Evolutionary conservation across 495 filamentous ascomycete species (phyloP), one percentile per base, ranked within the genome.

Genomic region (Zalerion maritima): DNA sequence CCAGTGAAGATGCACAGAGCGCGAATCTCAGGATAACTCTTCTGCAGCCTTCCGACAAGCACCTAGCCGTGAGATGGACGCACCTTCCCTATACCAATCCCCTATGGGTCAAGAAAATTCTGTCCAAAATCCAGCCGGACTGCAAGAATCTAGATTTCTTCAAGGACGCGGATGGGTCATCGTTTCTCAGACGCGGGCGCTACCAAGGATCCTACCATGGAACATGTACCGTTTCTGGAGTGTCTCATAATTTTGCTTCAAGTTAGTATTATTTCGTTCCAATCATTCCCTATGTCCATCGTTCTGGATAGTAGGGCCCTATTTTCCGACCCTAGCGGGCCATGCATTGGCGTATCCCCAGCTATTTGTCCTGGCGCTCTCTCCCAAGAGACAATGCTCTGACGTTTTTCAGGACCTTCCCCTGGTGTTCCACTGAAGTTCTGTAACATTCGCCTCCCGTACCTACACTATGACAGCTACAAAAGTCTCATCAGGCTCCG

Each of bases 381-480:
- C 3, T 21, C 28, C 7, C 32, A 29, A 11, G 14, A 8, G 8
- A 31, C 21, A n/a, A 11, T 24, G 10, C 14, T 14, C 16, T 12
- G 13, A 16, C 30, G 20, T 27, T 22, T 22, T 24, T 42, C 20
- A 32, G 37, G 62, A 56, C 21, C 48, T 37, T 38, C 58, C 47
- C 34, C 45, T 40, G 34, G 58, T 39, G 23, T 44, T 52, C 37
- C 60, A 48, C 57, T 55, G 2, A 49, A 41, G 16, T 55, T 48
- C 30, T 41, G 63, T 5, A 58, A 52, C 25, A 35, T 67, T 33
- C 73, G 54, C 26, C 29, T 68, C 7, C 50, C 54, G 0, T 67
- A 77, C 50, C 62, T 80, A 1, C 73, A 80, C 38, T 79, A 71
- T 49, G 75, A 80, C 36, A 74, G 67, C 0, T 80, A 77, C 42